Evolutionary conservation across 495 filamentous ascomycete genomes (phyloP).

Genomic region (Xylaria sp.): DNA sequence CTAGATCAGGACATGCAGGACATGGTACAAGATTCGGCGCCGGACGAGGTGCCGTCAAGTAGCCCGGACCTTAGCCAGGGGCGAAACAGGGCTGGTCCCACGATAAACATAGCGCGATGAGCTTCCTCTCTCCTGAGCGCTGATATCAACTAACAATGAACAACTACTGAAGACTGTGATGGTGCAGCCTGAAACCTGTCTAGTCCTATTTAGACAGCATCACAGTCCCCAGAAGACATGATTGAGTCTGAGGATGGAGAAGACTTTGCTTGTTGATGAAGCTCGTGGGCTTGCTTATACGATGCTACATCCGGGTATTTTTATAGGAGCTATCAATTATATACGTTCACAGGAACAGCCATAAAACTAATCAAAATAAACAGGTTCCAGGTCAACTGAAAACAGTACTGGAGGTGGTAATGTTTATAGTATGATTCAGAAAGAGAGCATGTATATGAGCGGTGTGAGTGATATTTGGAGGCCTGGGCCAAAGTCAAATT

Average conservation of each 20-base stretch:
- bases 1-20: conserved; percentile 14
- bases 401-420: background rate
- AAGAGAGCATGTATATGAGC: too few relatives aligned
- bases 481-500: too few relatives aligned
- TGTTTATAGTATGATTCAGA: too few relatives aligned
- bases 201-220: background rate
- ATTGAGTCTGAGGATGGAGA: background rate
- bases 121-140: background rate
- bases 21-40: background rate
- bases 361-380: too few relatives aligned
- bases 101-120: background rate
- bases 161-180: background rate
- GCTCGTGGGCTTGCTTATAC: background rate
- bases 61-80: background rate
- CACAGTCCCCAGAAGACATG: background rate
- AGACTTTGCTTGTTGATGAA: background rate
- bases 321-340: background rate
- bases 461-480: too few relatives aligned
- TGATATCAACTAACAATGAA: background rate
- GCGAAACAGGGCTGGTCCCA: background rate
- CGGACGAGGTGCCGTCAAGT: background rate
- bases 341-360: background rate
- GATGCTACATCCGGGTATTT: background rate
- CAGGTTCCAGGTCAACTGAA: too few relatives aligned
- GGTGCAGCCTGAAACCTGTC: background rate